Evolutionary conservation across 352 stramenopile species (phyloP), one percentile per base, ranked within the genome.

Genomic region (Phytopythium montanum): DNA sequence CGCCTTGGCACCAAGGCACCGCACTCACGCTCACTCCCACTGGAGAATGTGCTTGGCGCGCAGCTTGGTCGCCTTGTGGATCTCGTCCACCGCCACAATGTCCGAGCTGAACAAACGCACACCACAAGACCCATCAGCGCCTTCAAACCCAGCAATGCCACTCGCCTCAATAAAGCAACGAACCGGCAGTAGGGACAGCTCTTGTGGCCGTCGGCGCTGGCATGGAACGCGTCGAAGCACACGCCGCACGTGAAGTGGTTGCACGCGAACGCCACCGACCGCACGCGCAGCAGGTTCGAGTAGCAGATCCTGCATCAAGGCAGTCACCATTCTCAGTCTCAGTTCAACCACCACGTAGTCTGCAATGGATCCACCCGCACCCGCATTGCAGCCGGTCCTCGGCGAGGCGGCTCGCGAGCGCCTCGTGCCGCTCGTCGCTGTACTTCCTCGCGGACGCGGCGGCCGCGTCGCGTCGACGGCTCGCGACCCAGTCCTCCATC

Each of bases 361-460:
- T 0, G 10, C 7, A 9, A 29, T 2, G n/a, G n/a, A n/a, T n/a
- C n/a, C 1, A 4, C 3, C 18, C 66, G 41, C 55, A 85, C 75
- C 75, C 66, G 66, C 80, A 90, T 34, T 85, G 76, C n/a, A 90
- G 55, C 18, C 85, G 73, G 65, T 90, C 80, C 29, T 90, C 80
- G 2, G 75, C 72, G 23, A 90, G 57, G 34, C 80, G 65, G 23
- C 62, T 76, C 18, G 77, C 80, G 16, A 90, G 60, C 3, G 70
- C 71, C 14, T 75, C 61, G 49, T 90, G 77, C 18, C 76, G 76
- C 12, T 72, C 69, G 21, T 81, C 63, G 50, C 70, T 73, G 56
- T 90, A 90, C 28, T 70, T 69, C 31, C 75, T 67, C 14, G 59
- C 60, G 3, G 73, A 80, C 48, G 70, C 59, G 3, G 68, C 66